Conservation (phyloP, 257 asterid species). For the Fraxinus cuspidata region DNA sequence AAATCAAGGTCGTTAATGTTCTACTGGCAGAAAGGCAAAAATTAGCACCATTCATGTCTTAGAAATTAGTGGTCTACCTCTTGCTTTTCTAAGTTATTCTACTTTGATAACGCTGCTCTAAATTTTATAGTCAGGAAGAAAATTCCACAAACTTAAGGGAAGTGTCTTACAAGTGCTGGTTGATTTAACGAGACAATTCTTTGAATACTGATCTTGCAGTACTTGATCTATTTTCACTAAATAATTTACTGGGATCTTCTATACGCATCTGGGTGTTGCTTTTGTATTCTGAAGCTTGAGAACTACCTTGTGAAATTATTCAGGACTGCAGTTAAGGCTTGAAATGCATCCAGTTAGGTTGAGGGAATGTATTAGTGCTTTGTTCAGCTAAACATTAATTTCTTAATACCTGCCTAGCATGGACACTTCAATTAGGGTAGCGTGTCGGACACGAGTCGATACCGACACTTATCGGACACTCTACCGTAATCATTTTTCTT, state of each 20-base stretch:
- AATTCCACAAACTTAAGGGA: not conserved
- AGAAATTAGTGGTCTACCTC: not conserved
- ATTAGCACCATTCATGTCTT: slow-evolving; percentile 54
- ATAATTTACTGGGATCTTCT: not conserved
- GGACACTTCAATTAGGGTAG: too few species aligned
- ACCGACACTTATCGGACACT: too few species aligned
- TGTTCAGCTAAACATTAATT: not conserved
- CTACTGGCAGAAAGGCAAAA: slow-evolving; percentile 65
- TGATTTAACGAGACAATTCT: not conserved
- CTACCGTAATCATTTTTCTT: too few species aligned
- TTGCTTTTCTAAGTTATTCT: not conserved
- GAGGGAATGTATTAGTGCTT: not conserved
- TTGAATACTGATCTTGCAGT: not conserved
- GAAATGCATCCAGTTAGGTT: not conserved
- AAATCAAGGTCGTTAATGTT: slow-evolving; percentile 55
- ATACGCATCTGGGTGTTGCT: not conserved
- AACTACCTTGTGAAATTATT: not conserved
- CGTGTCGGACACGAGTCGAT: too few species aligned
- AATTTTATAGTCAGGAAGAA: not conserved
- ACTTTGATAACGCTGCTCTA: not conserved
- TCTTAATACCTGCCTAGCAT: too few species aligned
- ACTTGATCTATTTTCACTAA: not conserved
- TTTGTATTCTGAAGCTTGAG: not conserved
- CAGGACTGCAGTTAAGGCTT: not conserved
- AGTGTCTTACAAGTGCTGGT: not conserved